A percentile compares a stretch with the other conserved stretches of the same genome.
phyloP scores from a whole-genome alignment of 169 alveolate genomes.

The Miamiensis avidus region DNA sequence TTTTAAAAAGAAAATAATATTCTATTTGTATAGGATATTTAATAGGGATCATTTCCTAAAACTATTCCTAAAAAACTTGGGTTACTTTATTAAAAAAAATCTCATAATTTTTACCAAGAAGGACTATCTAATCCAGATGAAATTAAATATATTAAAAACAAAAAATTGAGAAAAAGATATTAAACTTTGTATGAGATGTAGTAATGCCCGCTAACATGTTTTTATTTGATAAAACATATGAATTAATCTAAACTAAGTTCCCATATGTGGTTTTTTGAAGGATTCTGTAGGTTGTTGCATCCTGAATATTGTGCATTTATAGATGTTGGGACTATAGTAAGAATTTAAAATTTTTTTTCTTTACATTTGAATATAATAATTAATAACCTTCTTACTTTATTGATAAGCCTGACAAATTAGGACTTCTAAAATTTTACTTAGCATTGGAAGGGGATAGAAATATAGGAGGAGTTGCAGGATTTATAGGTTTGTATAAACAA shows the following conservation, averaged over 20 bases:
- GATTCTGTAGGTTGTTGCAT: constrained; percentile 31
- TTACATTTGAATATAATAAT: not conserved
- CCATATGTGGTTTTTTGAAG: constrained; percentile 57
- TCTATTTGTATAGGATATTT: not conserved
- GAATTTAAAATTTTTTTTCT: not conserved
- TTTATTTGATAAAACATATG: constrained; percentile 21
- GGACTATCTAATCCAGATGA: not conserved
- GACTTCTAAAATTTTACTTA: constrained; percentile 12
- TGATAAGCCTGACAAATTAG: constrained; percentile 36
- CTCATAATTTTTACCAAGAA: not conserved
- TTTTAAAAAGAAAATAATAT: not conserved
- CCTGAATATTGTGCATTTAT: constrained; percentile 47
- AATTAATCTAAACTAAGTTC: constrained; percentile 46
- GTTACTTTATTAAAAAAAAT: not conserved
- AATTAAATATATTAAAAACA: not conserved
- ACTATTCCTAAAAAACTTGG: constrained; percentile 2
- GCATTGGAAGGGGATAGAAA: constrained; percentile 37
- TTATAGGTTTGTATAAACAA: constrained; percentile 28
- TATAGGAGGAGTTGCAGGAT: constrained; percentile 47
- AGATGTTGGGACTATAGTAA: constrained; percentile 46
- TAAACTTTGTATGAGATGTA: not conserved
- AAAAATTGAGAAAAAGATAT: not conserved
- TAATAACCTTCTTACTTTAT: not conserved
- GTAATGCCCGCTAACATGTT: not conserved
- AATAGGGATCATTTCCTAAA: not conserved